Evolutionary conservation across 2,329 filamentous ascomycete species (phyloP).

Genomic region (Talaromyces rugulosus): DNA sequence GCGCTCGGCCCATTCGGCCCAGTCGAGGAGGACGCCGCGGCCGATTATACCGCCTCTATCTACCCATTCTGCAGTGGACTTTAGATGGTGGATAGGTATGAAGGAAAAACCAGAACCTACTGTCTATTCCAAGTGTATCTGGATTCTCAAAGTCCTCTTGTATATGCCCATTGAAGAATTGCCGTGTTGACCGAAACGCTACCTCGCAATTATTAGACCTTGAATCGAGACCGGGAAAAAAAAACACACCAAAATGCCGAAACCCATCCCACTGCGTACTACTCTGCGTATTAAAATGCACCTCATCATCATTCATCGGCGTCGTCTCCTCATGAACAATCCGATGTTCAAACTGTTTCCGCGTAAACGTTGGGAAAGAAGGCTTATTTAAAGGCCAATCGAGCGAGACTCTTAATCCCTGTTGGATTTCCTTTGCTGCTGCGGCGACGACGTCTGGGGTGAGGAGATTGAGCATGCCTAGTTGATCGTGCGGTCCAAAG

Average conservation of each 20-base stretch:
- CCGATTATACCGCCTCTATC: background rate
- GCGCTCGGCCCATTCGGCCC: background rate
- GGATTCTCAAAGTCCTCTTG: background rate
- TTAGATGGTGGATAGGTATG: background rate
- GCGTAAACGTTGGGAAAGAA: background rate
- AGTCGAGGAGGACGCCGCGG: conserved; percentile 1
- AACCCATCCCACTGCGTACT: background rate
- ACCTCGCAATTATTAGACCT: background rate
- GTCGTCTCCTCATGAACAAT: background rate
- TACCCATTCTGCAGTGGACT: background rate
- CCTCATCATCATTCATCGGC: background rate
- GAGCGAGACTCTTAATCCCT: conserved; percentile 19
- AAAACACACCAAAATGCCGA: background rate
- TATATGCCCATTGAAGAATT: conserved; percentile 1
- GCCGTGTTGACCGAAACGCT: background rate
- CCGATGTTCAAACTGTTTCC: background rate
- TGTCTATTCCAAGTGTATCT: background rate
- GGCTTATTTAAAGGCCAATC: background rate
- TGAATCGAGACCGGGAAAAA: background rate
- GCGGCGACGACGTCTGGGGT: conserved; percentile 43
- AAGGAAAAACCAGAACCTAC: background rate
- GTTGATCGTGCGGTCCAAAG: conserved; percentile 48
- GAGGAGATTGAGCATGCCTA: conserved; percentile 54
- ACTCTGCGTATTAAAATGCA: background rate
- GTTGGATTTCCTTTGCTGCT: conserved; percentile 44